phyloP scores from a whole-genome alignment of 495 filamentous ascomycete species.

The Cercophora newfieldiana region DNA sequence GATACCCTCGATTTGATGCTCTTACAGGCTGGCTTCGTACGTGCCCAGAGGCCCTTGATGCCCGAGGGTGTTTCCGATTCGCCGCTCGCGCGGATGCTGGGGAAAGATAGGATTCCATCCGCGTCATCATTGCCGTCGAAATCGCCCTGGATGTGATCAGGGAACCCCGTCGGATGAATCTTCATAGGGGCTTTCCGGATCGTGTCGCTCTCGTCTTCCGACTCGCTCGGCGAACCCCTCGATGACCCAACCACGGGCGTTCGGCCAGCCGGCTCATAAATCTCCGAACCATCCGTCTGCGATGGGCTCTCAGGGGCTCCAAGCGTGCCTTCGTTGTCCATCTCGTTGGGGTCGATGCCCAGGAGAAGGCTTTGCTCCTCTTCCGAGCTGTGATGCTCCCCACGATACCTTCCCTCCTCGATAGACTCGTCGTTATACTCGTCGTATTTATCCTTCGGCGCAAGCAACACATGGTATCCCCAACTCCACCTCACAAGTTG shows the following conservation, averaged over 20 bases:
- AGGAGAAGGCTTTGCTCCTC: slow-evolving; percentile 31
- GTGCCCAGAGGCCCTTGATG: slow-evolving; percentile 33
- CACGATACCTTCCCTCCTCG: slow-evolving; percentile 71
- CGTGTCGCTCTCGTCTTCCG: slow-evolving; percentile 38
- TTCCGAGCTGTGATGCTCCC: slow-evolving; percentile 50
- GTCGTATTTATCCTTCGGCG: slow-evolving; percentile 70
- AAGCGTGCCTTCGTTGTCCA: slow-evolving; percentile 14
- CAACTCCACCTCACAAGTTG: slow-evolving; percentile 97
- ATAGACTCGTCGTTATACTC: slow-evolving; percentile 56
- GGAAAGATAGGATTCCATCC: slow-evolving; percentile 47
- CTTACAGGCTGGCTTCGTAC: slow-evolving; percentile 22
- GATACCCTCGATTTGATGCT: slow-evolving; percentile 32
- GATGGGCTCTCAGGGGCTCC: slow-evolving; percentile 25
- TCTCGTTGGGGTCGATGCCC: slow-evolving; percentile 33
- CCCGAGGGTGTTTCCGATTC: slow-evolving; percentile 37
- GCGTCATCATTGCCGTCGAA: slow-evolving; percentile 21
- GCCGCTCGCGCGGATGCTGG: slow-evolving; percentile 39
- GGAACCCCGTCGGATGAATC: slow-evolving; percentile 10
- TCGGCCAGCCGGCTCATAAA: slow-evolving; percentile 47
- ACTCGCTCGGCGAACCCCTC: slow-evolving; percentile 41
- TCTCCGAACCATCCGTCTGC: slow-evolving; percentile 40
- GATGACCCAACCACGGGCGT: slow-evolving; percentile 47
- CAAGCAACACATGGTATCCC: slow-evolving; percentile 91
- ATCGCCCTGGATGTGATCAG: slow-evolving; percentile 18
- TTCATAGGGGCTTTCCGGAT: slow-evolving; percentile 28